These are phyloP conservation scores for Blepharisma stoltei DNA, from an alignment of 73 alveolate genomes.

Conservation along the genomic window DNA sequence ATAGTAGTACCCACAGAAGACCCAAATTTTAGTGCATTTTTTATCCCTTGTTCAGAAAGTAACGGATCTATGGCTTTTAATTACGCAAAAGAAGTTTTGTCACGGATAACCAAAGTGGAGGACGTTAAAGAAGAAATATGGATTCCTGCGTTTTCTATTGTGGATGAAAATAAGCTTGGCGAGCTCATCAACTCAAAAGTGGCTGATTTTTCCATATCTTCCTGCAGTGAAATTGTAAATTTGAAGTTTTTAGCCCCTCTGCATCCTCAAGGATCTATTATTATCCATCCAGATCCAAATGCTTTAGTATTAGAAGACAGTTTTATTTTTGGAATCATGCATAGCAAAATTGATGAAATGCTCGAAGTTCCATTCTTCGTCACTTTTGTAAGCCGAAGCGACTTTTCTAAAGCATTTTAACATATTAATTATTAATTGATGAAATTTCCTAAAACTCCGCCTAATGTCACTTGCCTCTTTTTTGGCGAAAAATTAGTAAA, in stretches of 20 bases:
- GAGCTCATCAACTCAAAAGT: background rate
- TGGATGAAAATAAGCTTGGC: background rate
- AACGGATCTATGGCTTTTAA: background rate
- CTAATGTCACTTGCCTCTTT: too few species aligned
- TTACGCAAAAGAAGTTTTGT: background rate
- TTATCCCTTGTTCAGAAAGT: background rate
- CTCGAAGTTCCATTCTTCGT: slow-evolving; percentile 25
- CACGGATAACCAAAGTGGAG: background rate
- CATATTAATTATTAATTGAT: too few species aligned
- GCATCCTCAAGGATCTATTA: slow-evolving; percentile 7
- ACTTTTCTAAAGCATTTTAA: too few species aligned
- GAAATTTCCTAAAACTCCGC: too few species aligned
- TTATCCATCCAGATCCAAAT: too few species aligned
- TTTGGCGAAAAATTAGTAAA: too few species aligned
- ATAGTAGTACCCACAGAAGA: slow-evolving; percentile 6
- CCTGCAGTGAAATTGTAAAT: background rate
- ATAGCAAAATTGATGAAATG: slow-evolving; percentile 11
- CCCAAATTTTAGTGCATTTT: slow-evolving; percentile 15
- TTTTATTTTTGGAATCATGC: slow-evolving; percentile 16
- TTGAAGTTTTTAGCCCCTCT: background rate
- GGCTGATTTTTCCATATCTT: background rate
- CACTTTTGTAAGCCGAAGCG: background rate
- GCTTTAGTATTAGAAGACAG: background rate
- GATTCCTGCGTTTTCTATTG: background rate
- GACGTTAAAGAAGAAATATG: slow-evolving; percentile 19